phyloP scores from a whole-genome alignment of 495 filamentous ascomycete genomes.

The Saxophila tyrrhenica region DNA sequence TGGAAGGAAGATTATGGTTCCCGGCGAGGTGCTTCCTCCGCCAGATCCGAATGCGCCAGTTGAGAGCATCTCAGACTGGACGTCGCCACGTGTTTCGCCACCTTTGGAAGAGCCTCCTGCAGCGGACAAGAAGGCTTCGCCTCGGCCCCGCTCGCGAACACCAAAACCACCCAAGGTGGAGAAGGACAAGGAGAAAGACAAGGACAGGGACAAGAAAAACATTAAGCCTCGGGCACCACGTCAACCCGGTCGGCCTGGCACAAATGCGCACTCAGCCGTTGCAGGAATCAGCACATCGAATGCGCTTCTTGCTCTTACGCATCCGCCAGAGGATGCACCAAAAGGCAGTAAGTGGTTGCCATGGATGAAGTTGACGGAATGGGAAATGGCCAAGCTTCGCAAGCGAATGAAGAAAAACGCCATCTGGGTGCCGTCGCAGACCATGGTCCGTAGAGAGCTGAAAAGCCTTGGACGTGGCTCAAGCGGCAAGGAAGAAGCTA shows the following conservation, averaged over 20 bases:
- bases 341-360: slow-evolving; percentile 66
- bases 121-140: slow-evolving; percentile 6
- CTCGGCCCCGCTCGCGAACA: slow-evolving; percentile 21
- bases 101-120: slow-evolving; percentile 11
- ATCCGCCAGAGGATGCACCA: slow-evolving; percentile 65
- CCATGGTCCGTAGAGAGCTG: slow-evolving; percentile 89
- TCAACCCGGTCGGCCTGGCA: slow-evolving; percentile 39
- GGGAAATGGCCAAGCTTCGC: slow-evolving; percentile 78
- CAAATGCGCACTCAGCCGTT: slow-evolving; percentile 42
- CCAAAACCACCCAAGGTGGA: slow-evolving; percentile 22
- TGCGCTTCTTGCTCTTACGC: slow-evolving; percentile 61
- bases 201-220: slow-evolving; percentile 22
- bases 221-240: slow-evolving; percentile 35
- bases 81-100: slow-evolving; percentile 22
- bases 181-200: slow-evolving; percentile 19
- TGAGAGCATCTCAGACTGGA: slow-evolving; percentile 28
- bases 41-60: slow-evolving; percentile 35
- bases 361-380: slow-evolving; percentile 83
- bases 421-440: slow-evolving; percentile 86
- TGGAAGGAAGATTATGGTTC: slow-evolving; percentile 36
- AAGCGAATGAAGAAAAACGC: slow-evolving; percentile 99
- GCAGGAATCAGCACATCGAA: slow-evolving; percentile 70
- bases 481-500: slow-evolving; percentile 60
- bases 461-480: slow-evolving; percentile 63
- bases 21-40: slow-evolving; percentile 37